Evolutionary conservation across 164 flowering plant species (phyloP), one percentile per base, ranked within the genome.

Genomic region (Aristolochia contorta): DNA sequence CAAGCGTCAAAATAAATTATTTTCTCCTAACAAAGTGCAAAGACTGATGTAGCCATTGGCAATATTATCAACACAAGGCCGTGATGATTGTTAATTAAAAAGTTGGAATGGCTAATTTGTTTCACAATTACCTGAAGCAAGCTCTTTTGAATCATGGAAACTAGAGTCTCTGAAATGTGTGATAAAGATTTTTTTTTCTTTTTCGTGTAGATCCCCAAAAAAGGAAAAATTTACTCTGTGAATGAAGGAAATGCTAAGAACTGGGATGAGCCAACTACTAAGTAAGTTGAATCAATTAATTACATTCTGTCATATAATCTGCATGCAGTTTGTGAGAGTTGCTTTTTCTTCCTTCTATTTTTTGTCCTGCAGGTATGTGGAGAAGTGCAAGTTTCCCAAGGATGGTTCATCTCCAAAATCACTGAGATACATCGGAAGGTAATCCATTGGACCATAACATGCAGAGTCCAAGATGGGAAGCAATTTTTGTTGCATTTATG

Each of bases 191-290:
- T 19, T 23, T 41, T 12, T 37, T 47, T 20, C 54, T 23, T 21
- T 56, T 12, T 69, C 49, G 47, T n/a, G 32, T 70, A 94, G 97
- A 87, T 89, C 62, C 99, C 99, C 49, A 94, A 87, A 72, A 91
- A 87, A 62, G 97, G 99, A 49, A 94, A 91, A 74, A 91, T 94
- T 53, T 94, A 94, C 66, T 94, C 99, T 6, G 96, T 94, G 47
- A 94, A 94, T 64, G 99, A 94, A 83, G 99, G 99, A 74, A 94
- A 94, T 81, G 95, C 96, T 46, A 85, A 82, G 75, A 81, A 91
- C 74, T 94, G 99, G 97, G 99, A 94, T 78, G 80, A 66, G 46
- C 93, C 99, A 62, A 91, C 96, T 4, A 71, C 97, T 53, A 84
- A 81, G 99, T 94, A 77, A 65, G 84, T 51, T 37, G 9, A 37